Conservation (phyloP, 257 asterid genomes). For the Nicotiana tabacum region DNA sequence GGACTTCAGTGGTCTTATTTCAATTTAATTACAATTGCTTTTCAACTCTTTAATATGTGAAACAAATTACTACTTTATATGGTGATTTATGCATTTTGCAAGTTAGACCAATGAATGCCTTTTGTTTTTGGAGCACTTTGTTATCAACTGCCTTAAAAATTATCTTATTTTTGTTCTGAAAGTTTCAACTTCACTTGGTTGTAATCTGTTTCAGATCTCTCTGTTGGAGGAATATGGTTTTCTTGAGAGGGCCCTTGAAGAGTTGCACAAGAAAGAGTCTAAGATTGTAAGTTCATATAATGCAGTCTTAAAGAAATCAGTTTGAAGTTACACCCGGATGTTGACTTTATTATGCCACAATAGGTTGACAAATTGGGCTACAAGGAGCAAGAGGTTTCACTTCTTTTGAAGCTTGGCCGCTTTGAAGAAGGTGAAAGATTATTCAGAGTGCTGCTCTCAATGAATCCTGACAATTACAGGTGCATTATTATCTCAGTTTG, state of each 20-base stretch:
- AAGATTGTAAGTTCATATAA: conserved; percentile 65
- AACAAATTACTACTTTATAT: conserved; percentile 1
- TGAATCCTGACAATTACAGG: conserved; percentile 98
- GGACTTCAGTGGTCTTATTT: background rate
- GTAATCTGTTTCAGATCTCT: conserved; percentile 51
- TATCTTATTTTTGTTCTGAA: conserved; percentile 7
- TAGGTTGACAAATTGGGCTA: conserved; percentile 77
- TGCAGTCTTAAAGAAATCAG: conserved; percentile 5
- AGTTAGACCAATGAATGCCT: background rate
- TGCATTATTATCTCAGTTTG: conserved; percentile 15
- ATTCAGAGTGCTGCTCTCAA: conserved; percentile 65
- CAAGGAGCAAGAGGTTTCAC: conserved; percentile 90
- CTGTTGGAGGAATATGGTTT: conserved; percentile 86
- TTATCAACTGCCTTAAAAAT: background rate
- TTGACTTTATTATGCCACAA: conserved; percentile 14
- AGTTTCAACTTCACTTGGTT: conserved; percentile 4
- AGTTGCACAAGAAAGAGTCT: conserved; percentile 73
- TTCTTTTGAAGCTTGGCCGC: conserved; percentile 74
- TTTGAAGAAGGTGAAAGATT: conserved; percentile 75
- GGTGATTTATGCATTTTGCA: background rate
- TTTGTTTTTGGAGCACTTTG: background rate
- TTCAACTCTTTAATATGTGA: conserved; percentile 4
- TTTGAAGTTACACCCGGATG: background rate
- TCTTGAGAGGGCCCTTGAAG: conserved; percentile 83
- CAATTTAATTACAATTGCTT: background rate